Base-by-base conservation (phyloP, 495 filamentous ascomycete genomes). In the Hyaloscypha hepaticicola region DNA sequence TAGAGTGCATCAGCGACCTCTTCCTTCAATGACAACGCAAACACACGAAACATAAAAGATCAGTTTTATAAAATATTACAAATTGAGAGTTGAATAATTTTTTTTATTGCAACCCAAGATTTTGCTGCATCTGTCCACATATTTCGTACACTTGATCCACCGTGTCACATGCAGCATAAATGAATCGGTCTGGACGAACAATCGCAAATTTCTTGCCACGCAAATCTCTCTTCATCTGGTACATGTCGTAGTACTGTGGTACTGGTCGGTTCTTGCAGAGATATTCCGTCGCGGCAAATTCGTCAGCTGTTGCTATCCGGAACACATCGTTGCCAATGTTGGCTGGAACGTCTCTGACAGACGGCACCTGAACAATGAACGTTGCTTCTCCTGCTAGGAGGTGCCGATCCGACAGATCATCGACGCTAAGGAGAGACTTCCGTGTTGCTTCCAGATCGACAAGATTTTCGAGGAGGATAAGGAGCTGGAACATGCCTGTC, bases 401-500 rank as follows among this genome's bases (percentile, higher is more conserved):
- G 19, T 26, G 4, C 5, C 16, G 7, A 11, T 26, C n/a, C 27
- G 51, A 55, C 25, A 25, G n/a, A 3, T 26, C 27, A 19, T 55
- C 7, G 7, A 55, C 12, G 24, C 21, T 21, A 55, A 29, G 24
- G 25, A 55, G 0, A 22, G 51, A 26, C 19, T 55, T 29, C 16
- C 51, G 51, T 0, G 51, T 29, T 3, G 27, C 8, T 19, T 22
- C 12, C 24, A 55, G 24, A 29, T 55, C 51, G 21, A 21, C 1
- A 14, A 29, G 24, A 29, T 22, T 22, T 21, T 55, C 21, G 19
- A 55, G 1, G 25, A 58, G 62, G 52, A 55, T 63, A 55, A 67
- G 50, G 7, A 67, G 49, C 52, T 67, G 65, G 55, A 67, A 65
- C 9, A 67, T 63, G 11, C 50, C 50, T 21, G 45, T 56, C 49